These are phyloP conservation scores for Podospora didyma DNA, from an alignment of 495 filamentous ascomycete genomes.

Conservation along the genomic window DNA sequence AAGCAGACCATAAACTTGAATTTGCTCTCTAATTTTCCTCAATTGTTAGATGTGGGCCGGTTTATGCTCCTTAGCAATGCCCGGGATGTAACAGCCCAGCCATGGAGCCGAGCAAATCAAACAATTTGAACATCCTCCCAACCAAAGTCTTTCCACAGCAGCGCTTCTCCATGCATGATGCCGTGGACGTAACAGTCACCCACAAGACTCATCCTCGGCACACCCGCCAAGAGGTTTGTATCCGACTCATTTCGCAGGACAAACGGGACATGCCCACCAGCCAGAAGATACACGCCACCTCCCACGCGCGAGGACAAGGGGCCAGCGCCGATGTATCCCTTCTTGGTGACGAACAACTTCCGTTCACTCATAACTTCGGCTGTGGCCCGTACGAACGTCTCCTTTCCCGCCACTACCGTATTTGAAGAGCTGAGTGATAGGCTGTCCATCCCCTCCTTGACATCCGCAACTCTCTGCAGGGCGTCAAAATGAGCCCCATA, in stretches of 20 bases:
- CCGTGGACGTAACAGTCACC: slow-evolving; percentile 5
- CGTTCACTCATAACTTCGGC: background rate
- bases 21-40: too few species aligned
- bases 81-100: too few species aligned
- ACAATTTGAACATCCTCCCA: background rate
- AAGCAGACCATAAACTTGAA: too few species aligned
- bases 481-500: background rate
- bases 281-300: background rate
- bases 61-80: too few species aligned
- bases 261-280: background rate
- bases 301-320: background rate
- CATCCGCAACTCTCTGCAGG: background rate
- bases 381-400: background rate
- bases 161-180: slow-evolving; percentile 1
- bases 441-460: background rate
- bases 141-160: background rate
- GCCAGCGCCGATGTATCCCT: background rate
- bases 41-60: too few species aligned
- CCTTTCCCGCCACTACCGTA: background rate
- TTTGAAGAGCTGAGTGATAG: background rate
- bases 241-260: background rate
- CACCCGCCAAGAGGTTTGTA: too few species aligned
- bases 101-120: too few species aligned
- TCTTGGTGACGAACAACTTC: slow-evolving; percentile 2
- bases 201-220: background rate